Conservation (phyloP, 352 stramenopile species). For the Phytophthora melonis region DNA sequence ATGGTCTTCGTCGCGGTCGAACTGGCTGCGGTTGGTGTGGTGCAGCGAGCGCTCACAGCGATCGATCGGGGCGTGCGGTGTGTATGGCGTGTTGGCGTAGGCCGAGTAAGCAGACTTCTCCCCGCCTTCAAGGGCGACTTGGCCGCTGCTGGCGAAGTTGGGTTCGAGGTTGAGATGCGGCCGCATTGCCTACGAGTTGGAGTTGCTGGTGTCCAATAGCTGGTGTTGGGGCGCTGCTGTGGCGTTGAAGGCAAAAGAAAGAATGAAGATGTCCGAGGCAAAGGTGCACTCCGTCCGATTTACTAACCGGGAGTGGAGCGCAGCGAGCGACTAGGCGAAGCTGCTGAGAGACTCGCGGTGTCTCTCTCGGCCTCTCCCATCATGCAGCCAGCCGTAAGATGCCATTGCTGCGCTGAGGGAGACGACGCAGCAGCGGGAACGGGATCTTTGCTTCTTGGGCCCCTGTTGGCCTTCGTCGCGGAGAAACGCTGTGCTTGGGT, state of each 20-base stretch:
- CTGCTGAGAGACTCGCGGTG: background rate
- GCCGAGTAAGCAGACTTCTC: slow-evolving; percentile 39
- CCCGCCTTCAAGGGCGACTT: slow-evolving; percentile 32
- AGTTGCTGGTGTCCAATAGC: background rate
- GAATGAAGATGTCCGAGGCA: background rate
- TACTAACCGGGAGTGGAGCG: background rate
- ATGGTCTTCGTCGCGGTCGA: too few species aligned
- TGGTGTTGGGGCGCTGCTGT: background rate
- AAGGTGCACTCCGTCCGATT: background rate
- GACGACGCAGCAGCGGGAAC: background rate
- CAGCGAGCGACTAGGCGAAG: background rate
- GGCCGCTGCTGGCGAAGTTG: slow-evolving; percentile 18
- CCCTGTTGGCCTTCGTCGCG: background rate
- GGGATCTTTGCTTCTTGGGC: slow-evolving; percentile 1
- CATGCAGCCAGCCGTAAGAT: background rate
- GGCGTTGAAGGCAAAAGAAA: background rate
- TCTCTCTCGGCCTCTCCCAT: background rate
- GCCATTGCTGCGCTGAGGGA: background rate
- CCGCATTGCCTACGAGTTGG: background rate
- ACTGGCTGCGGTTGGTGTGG: background rate
- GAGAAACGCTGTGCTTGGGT: background rate
- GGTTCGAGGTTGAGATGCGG: slow-evolving; percentile 24
- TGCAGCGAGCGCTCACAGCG: slow-evolving; percentile 11
- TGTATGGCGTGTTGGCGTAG: slow-evolving; percentile 29
- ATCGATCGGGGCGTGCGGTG: slow-evolving; percentile 20